Evolutionary conservation across 225 moss, liverwort and hornwort genomes (phyloP), one percentile per base, ranked within the genome.

Genomic region (Neckera pumila): DNA sequence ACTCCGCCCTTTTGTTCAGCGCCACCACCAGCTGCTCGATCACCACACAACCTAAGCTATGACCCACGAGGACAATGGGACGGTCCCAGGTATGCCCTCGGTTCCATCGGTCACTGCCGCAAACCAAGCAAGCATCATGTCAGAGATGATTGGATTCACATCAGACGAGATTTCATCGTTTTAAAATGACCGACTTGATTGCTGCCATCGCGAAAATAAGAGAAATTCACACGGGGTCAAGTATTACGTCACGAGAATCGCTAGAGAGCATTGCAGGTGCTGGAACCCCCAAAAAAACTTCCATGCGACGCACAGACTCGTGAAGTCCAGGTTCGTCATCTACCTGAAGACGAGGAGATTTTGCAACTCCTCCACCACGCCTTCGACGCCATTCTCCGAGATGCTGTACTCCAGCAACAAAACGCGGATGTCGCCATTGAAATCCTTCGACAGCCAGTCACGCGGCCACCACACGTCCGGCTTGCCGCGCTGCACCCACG

Each of bases 11-110:
- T 53, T 72, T 34, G 22, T 86, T 66, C 61, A 93, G 91, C 26
- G 87, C 87, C 82, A 91, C 85, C 83, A 93, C 89, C 85, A 93
- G 79, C 66, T 89, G 76, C 87, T 91, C 88, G 12, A 91, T 91
- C 61, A 93, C 87, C 49, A 91, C 77, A 81, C 91, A 90, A 16
- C 93, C 91, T n/a, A 93, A 85, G 38, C 90, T 91, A 49, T 93
- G 93, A 53, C 93, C 93, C 27, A 93, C 93, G 11, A 93, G 83
- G 58, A 93, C 89, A 49, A 93, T 76, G 58, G 90, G 93, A 83
- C 90, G 90, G 54, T 87, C 6, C 93, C 90, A 90, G 25, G 80
- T 88, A 49, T 89, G 72, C 51, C 69, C 75, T 64, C 87, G 86
- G 42, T 88, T 89, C 89, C 90, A 93, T 45, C 62, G 82, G 14